Conservation (phyloP, 345 rosid species). For the Dipteronia sinensis region DNA sequence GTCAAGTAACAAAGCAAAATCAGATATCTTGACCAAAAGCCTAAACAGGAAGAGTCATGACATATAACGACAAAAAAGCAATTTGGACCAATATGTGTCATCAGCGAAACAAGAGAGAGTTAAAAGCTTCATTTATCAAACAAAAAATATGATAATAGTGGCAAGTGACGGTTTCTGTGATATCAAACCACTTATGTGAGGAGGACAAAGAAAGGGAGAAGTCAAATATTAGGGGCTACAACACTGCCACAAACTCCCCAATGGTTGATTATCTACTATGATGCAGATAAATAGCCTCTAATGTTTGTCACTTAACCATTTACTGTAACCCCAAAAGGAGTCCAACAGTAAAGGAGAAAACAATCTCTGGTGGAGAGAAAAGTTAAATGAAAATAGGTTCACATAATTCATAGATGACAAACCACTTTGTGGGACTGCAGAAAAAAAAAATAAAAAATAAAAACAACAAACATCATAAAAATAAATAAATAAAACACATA, state of each 20-base stretch:
- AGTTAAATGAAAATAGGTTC: neutral
- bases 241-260: neutral
- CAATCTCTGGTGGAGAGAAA: neutral
- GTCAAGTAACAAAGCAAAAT: neutral
- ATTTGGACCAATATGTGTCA: neutral
- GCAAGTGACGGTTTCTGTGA: neutral
- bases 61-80: neutral
- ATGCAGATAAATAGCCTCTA: neutral
- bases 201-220: neutral
- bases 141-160: too few relatives aligned
- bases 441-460: too few relatives aligned
- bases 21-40: conserved; percentile 8
- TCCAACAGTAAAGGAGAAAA: neutral
- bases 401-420: neutral
- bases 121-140: too few relatives aligned
- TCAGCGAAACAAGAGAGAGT: neutral
- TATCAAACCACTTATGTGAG: neutral
- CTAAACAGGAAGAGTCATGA: neutral
- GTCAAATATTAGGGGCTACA: neutral
- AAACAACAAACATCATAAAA: neutral
- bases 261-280: neutral
- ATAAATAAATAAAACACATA: too few relatives aligned
- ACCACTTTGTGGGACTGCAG: neutral
- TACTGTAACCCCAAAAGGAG: neutral
- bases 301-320: neutral